Conservation (phyloP, 2,329 filamentous ascomycete species). For the Sphaerulina musiva region DNA sequence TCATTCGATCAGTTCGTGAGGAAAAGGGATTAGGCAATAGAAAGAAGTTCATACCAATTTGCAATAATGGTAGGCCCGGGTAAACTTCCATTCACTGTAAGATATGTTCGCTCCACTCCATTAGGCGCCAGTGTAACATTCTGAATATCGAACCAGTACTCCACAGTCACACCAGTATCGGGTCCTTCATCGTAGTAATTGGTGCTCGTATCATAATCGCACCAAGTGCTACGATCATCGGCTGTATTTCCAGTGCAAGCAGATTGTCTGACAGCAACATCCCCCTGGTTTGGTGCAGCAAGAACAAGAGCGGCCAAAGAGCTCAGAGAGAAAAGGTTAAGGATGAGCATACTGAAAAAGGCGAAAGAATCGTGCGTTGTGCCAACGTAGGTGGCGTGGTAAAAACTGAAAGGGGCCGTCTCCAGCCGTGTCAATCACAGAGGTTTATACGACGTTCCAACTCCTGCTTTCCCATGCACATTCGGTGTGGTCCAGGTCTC, state of each 20-base stretch:
- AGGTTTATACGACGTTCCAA: too few relatives aligned
- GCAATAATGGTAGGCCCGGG: conserved; percentile 44
- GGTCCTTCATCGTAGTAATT: conserved; percentile 34
- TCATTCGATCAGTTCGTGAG: background rate
- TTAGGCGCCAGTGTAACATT: conserved; percentile 43
- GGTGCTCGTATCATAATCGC: conserved; percentile 34
- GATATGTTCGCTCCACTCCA: conserved; percentile 38
- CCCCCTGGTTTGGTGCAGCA: too few relatives aligned
- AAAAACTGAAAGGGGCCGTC: too few relatives aligned
- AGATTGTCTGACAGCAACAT: conserved; percentile 4
- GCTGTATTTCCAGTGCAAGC: conserved; percentile 31
- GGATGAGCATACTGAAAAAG: too few relatives aligned
- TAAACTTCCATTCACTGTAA: conserved; percentile 43
- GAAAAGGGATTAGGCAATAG: background rate
- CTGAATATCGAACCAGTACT: conserved; percentile 42
- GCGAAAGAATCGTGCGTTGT: too few relatives aligned
- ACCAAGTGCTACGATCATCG: conserved; percentile 26
- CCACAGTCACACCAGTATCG: conserved; percentile 34
- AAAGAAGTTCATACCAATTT: conserved; percentile 28
- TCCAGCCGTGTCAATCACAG: too few relatives aligned
- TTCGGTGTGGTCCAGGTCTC: too few relatives aligned
- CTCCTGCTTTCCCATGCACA: too few relatives aligned
- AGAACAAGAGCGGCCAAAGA: too few relatives aligned
- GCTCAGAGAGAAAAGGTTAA: too few relatives aligned
- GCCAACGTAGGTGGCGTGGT: too few relatives aligned